A percentile compares a stretch with the other conserved stretches of the same genome.
These are phyloP conservation scores for Sutorius eximius DNA, from an alignment of 1,284 basidiomycete genomes.

Conservation along the genomic window DNA sequence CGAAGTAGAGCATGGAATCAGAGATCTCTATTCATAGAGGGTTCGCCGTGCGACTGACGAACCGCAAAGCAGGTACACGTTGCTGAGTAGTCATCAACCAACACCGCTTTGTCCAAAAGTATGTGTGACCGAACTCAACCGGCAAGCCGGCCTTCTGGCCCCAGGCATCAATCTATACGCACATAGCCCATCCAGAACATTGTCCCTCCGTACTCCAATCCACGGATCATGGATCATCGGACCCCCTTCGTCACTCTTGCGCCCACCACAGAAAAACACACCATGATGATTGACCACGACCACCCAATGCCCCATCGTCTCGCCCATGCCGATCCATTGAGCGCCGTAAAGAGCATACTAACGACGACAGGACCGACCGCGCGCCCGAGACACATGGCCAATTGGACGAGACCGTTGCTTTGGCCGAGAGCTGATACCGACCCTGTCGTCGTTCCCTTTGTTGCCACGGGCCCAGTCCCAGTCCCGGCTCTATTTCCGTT, in stretches of 20 bases:
- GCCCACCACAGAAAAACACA: conserved; percentile 1
- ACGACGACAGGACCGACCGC: conserved; percentile 13
- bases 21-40: not conserved
- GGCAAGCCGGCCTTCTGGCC: too few species aligned
- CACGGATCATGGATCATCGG: not conserved
- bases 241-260: conserved; percentile 2
- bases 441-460: not conserved
- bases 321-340: conserved; percentile 11
- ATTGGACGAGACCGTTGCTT: conserved; percentile 16
- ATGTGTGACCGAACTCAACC: too few species aligned
- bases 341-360: conserved; percentile 8
- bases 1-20: not conserved
- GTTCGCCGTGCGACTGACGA: not conserved
- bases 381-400: conserved; percentile 18
- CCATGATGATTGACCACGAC: conserved; percentile 14
- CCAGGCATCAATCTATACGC: not conserved
- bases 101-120: not conserved
- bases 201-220: not conserved
- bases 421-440: conserved; percentile 7
- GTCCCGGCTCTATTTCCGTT: not conserved
- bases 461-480: not conserved
- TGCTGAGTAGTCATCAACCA: not conserved
- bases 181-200: not conserved
- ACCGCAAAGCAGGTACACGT: not conserved
- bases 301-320: conserved; percentile 10